Conservation (phyloP, 129 eudicot species). For the Heracleum sosnowskyi region DNA sequence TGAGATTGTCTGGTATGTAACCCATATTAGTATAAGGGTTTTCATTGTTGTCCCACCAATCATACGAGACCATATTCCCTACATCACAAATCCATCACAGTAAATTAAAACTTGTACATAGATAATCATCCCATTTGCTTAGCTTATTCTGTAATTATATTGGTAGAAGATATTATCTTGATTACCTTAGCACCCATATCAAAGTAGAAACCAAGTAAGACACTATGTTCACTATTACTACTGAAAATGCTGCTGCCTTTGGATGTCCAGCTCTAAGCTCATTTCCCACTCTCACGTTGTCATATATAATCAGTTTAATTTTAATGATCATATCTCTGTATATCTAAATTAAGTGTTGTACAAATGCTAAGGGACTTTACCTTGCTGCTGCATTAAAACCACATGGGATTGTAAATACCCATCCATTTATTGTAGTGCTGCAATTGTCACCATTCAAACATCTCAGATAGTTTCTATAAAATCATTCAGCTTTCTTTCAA, state of each 20-base stretch:
- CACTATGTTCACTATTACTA: slow-evolving; percentile 11
- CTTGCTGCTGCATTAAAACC: slow-evolving; percentile 44
- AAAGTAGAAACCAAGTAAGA: slow-evolving; percentile 20
- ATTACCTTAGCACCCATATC: slow-evolving; percentile 20
- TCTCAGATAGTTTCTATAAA: background rate
- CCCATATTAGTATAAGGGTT: slow-evolving; percentile 1
- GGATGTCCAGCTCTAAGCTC: slow-evolving; percentile 26
- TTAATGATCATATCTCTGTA: background rate
- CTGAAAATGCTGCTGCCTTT: slow-evolving; percentile 22
- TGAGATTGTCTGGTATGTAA: slow-evolving; percentile 6
- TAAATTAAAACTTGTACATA: background rate
- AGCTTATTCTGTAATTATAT: background rate
- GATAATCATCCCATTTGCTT: background rate
- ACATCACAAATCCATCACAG: background rate
- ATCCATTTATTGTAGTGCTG: slow-evolving; percentile 18
- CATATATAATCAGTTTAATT: background rate
- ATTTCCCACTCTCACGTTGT: slow-evolving; percentile 19
- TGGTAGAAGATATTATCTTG: background rate
- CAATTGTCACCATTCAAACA: background rate
- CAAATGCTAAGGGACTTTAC: slow-evolving; percentile 9
- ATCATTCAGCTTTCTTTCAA: no score
- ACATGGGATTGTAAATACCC: slow-evolving; percentile 23
- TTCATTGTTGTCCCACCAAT: slow-evolving; percentile 10
- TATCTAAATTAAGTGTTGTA: background rate
- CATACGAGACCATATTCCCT: slow-evolving; percentile 14